Evolutionary conservation across 2,329 filamentous ascomycete genomes (phyloP), one percentile per base, ranked within the genome.

Genomic region (Magnaporthiopsis incrustans): DNA sequence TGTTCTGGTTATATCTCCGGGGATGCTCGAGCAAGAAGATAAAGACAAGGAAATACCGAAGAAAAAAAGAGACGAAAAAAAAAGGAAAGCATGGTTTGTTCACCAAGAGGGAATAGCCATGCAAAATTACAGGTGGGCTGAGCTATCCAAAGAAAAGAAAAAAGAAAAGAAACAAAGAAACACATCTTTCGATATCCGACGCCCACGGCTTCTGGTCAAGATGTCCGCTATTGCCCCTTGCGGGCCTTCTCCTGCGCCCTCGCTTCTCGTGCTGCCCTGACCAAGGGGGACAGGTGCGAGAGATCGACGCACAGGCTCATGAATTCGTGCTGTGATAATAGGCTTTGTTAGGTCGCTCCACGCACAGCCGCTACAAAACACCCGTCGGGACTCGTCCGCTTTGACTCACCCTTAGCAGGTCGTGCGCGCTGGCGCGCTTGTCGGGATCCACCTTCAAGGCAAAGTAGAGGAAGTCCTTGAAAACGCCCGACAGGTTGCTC

Each of bases 381-480:
- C 78, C 73, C 75, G 78, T 67, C 7, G 27, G 44, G 44, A 11
- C n/a, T 53, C 8, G 22, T 1, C 22, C 22, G 44, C 44, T 53
- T 10, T 7, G 56, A 81, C 90, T 79, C 84, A 98, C 95, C 79
- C 91, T 88, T 70, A 99, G 81, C 66, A 99, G 79, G 80, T 98
- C 94, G 77, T 97, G 91, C 50, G 95, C 95, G 73, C 92, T 97
- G 56, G 93, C 93, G 77, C 95, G 84, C 85, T 97, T 97, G 78
- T 98, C 95, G 1, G 95, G 94, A 73, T 98, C 95, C 7, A 99
- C 95, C 81, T 96, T 96, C 64, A 99, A 82, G 7, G 95, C 94
- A 76, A 97, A 92, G 71, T 90, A 88, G 67, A 99, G 79, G 76
- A 98, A 99, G 75, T 98, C 93, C 67, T 87, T 86, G 81, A 99